A percentile compares a stretch with the other conserved stretches of the same genome.
Evolutionary conservation across 179 eudicot species (phyloP).

Genomic region (Drosera spatulata): DNA sequence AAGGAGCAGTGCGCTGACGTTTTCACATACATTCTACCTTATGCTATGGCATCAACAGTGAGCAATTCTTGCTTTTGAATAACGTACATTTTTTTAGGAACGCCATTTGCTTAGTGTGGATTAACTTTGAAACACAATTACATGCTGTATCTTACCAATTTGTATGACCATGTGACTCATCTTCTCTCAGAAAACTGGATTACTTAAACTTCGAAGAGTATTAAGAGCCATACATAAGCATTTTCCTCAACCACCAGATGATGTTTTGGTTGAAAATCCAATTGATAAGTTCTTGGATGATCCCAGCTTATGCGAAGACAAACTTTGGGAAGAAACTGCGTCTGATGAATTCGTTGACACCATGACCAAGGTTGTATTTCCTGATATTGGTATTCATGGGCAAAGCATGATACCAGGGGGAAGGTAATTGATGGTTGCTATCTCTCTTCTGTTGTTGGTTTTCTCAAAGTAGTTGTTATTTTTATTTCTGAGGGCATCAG

Average conservation of each 20-base stretch:
- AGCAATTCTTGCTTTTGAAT: constrained; percentile 22
- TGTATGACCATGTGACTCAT: constrained; percentile 6
- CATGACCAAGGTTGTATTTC: constrained; percentile 45
- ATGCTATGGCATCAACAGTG: constrained; percentile 94
- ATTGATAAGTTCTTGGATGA: constrained; percentile 84
- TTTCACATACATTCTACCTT: constrained; percentile 88
- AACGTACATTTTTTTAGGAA: not conserved
- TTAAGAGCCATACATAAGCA: constrained; percentile 93
- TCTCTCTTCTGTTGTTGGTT: constrained; percentile 6
- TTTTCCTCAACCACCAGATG: constrained; percentile 89
- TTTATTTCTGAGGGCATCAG: no score
- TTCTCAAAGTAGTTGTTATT: constrained; percentile 1
- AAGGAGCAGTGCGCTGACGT: constrained; percentile 99
- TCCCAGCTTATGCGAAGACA: constrained; percentile 72
- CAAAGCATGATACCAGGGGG: constrained; percentile 29
- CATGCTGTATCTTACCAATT: not conserved
- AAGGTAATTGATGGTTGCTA: constrained; percentile 32
- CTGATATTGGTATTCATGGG: constrained; percentile 35
- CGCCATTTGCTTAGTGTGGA: no score
- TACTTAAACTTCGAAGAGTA: constrained; percentile 85
- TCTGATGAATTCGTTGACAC: constrained; percentile 63
- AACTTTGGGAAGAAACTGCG: constrained; percentile 80
- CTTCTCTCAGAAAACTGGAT: constrained; percentile 62
- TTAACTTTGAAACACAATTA: no score
- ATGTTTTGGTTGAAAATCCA: constrained; percentile 59